Evolutionary conservation across 768 basidiomycete genomes (phyloP), one percentile per base, ranked within the genome.

Genomic region (Macrolepiota albuminosa): DNA sequence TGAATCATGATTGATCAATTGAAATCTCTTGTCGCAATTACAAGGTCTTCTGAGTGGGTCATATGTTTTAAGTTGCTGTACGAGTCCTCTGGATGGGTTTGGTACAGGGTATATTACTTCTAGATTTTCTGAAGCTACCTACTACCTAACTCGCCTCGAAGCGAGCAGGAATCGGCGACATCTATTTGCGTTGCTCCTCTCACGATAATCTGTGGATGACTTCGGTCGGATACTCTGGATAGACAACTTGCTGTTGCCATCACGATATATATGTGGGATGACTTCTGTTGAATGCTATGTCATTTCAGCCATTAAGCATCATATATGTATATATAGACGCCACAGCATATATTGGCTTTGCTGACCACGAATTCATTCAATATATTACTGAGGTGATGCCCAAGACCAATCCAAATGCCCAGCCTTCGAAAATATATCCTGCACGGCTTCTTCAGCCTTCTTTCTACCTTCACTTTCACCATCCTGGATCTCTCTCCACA

Each of bases 41-140:
- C n/a, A 21, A 84, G 84, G 84, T 43, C 84, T 85, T 57, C 84
- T 84, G 60, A 66, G 83, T 73, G 16, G 52, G 14, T n/a, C 1
- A 7, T 21, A 36, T 26, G 8, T 58, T 36, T 6, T 60, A 24
- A 56, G 37, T 10, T 45, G 3, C 14, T 29, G 54, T 0, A 40
- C 16, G 14, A 21, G 33, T 37, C 54, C 33, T 61, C 6, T 72
- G 92, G 79, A 95, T 96, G 91, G 95, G 95, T 54, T 96, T 24
- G 85, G 87, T 0, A 89, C 96, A 6, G 78, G 98, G 48, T 98
- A 97, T 70, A 88, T 98, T 57, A 85, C 87, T 9, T 87, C 84
- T 0, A 72, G 93, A 33, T 3, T 39, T 39, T 39, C 36, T 21
- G 21, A 21, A 21, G 21, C 21, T 21, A 21, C 21, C 21, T 21